These are phyloP conservation scores for Thalassiosira exigua DNA, from an alignment of 352 stramenopile species.

Conservation along the genomic window DNA sequence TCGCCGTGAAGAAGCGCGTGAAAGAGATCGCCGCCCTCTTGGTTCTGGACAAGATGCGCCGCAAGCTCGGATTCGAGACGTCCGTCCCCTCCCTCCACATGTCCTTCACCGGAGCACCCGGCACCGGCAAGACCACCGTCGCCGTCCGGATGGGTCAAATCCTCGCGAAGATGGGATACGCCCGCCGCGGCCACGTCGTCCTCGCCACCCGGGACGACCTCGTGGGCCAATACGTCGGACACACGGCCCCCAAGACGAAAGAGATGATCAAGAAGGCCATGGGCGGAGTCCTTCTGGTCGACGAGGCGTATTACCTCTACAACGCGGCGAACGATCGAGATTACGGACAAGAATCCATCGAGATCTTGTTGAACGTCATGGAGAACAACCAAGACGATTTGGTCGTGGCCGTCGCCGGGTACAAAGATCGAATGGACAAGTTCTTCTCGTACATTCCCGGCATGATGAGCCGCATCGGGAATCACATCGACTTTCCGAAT, in stretches of 20 bases:
- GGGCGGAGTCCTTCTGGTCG: slow-evolving; percentile 87
- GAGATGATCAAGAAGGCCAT: slow-evolving; percentile 88
- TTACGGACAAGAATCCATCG: slow-evolving; percentile 90
- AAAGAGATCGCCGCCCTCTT: slow-evolving; percentile 89
- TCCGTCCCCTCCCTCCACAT: slow-evolving; percentile 89
- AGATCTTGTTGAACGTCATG: slow-evolving; percentile 91
- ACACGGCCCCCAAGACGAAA: slow-evolving; percentile 90
- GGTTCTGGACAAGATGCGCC: slow-evolving; percentile 90
- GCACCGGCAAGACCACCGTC: slow-evolving; percentile 88
- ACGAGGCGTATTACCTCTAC: slow-evolving; percentile 93
- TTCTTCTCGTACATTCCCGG: slow-evolving; percentile 90
- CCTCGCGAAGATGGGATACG: slow-evolving; percentile 88
- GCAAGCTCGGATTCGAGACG: slow-evolving; percentile 89
- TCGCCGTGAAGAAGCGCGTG: slow-evolving; percentile 88
- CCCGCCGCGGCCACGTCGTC: slow-evolving; percentile 86
- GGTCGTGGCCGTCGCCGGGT: slow-evolving; percentile 86
- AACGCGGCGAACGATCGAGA: slow-evolving; percentile 90
- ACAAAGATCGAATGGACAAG: slow-evolving; percentile 90
- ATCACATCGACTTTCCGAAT: slow-evolving; percentile 92
- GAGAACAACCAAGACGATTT: slow-evolving; percentile 89
- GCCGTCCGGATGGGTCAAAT: slow-evolving; percentile 88
- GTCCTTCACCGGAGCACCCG: slow-evolving; percentile 87
- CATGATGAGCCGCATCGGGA: slow-evolving; percentile 89
- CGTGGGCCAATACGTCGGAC: slow-evolving; percentile 89
- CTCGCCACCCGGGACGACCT: slow-evolving; percentile 88